phyloP scores from a whole-genome alignment of 73 alveolate genomes.

The Effrenium voratum region DNA sequence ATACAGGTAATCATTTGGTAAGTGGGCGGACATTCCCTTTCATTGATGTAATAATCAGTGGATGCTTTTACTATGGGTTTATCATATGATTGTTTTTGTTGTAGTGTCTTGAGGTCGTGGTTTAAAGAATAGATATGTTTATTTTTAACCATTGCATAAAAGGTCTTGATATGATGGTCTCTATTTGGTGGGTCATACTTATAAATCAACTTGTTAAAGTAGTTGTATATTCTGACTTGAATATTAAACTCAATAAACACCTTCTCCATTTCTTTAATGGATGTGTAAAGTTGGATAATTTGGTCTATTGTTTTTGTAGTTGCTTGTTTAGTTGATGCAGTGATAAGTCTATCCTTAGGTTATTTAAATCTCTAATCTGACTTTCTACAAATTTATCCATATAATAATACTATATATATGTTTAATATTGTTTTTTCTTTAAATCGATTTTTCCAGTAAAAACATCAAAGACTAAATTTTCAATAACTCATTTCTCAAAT shows the following conservation, averaged over 20 bases:
- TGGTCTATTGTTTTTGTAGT: neutral
- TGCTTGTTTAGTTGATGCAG: neutral
- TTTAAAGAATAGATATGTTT: neutral
- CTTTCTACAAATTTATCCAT: neutral
- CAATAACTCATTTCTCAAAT: neutral
- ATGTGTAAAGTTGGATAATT: neutral
- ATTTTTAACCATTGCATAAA: neutral
- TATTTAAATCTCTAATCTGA: neutral
- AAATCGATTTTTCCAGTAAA: neutral
- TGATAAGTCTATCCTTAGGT: neutral
- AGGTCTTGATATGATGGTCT: neutral
- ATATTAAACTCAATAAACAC: neutral
- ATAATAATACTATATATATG: neutral
- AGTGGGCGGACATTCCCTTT: neutral
- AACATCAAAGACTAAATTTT: neutral
- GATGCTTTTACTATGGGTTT: neutral
- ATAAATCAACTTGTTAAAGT: neutral
- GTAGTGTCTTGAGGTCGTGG: slow-evolving; percentile 1
- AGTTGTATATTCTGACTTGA: neutral
- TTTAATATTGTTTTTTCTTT: neutral
- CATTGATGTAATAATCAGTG: slow-evolving; percentile 24
- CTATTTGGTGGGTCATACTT: neutral
- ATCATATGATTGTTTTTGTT: neutral
- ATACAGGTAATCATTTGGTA: neutral
- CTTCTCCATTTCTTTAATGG: neutral